phyloP scores from a whole-genome alignment of 768 basidiomycete species.

The Austroboletus eburneus region DNA sequence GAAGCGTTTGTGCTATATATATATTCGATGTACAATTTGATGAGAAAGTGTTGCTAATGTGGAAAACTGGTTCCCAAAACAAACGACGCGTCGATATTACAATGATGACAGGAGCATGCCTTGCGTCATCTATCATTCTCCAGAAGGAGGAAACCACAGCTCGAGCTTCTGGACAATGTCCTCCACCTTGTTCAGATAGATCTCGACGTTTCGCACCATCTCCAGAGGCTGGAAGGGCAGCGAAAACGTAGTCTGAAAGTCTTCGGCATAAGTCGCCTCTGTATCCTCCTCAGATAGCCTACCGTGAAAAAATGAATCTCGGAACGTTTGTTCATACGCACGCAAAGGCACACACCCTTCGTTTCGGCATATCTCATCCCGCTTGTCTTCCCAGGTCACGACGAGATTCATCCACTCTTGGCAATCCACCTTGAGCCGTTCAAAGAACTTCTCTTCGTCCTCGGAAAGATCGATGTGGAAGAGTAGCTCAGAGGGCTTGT shows the following conservation, averaged over 20 bases:
- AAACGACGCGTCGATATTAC: not conserved
- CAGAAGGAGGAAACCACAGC: conserved; percentile 19
- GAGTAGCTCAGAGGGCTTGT: conserved; percentile 15
- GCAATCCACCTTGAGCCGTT: conserved; percentile 14
- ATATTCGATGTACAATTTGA: too few relatives aligned
- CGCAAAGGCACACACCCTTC: conserved; percentile 7
- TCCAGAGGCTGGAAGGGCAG: conserved; percentile 10
- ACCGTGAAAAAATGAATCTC: not conserved
- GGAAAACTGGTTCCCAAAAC: too few relatives aligned
- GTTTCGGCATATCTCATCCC: conserved; percentile 6
- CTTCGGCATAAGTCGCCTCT: conserved; percentile 10
- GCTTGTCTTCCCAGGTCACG: conserved; percentile 18
- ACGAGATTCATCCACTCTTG: conserved; percentile 16
- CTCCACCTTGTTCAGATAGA: conserved; percentile 26
- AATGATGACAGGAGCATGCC: not conserved
- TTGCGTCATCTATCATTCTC: not conserved
- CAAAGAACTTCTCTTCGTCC: conserved; percentile 19
- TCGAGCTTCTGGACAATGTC: conserved; percentile 22
- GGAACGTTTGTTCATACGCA: not conserved
- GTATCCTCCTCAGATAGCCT: conserved; percentile 15
- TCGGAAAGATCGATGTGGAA: conserved; percentile 25
- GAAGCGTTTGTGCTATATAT: too few relatives aligned
- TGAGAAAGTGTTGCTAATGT: too few relatives aligned
- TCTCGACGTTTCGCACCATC: conserved; percentile 15
- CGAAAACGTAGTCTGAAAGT: conserved; percentile 25